Evolutionary conservation across 768 basidiomycete species (phyloP), one percentile per base, ranked within the genome.

Genomic region (Holtermannia corniformis): DNA sequence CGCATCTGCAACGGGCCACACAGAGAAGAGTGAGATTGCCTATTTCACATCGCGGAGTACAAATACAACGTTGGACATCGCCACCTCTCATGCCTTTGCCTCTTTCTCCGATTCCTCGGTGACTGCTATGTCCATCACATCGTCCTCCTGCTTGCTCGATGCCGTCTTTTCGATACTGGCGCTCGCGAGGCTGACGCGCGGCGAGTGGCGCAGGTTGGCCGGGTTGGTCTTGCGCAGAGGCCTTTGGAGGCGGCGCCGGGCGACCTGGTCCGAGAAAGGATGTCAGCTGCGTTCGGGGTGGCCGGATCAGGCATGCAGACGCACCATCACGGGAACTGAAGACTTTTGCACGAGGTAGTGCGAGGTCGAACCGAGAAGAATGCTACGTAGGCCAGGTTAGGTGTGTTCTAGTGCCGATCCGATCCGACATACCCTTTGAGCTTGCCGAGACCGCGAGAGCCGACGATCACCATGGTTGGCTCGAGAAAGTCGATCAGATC

Each of bases 401-500:
- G 26, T 27, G 7, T 41, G 14, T 54, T n/a, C 25, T 2, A 1
- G 20, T 14, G 22, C 19, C n/a, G 37, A 12, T 22, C 20, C 22
- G 19, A 24, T 24, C 28, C n/a, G 13, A 72, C 80, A 56, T 52
- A 89, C 87, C 89, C 89, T 67, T 91, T 90, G 49, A 96, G 73
- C 61, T 88, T 83, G 19, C 87, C 80, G 16, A 92, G 58, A 55
- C 92, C 92, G 46, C 92, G 82, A n/a, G 88, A 92, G 3, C 92
- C 92, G 10, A 95, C 92, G 50, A 96, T 93, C 26, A 90, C 76
- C 87, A 95, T 91, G 5, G 81, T 82, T 1, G 92, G 92, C 52
- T 89, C 83, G 32, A 82, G 76, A 65, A 86, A 80, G 63, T 96
- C 92, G 22, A 93, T 83, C 49, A 96, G 80, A 62, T 92, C 68